phyloP scores from a whole-genome alignment of 495 filamentous ascomycete species.

The Lentithecium fluviatile region DNA sequence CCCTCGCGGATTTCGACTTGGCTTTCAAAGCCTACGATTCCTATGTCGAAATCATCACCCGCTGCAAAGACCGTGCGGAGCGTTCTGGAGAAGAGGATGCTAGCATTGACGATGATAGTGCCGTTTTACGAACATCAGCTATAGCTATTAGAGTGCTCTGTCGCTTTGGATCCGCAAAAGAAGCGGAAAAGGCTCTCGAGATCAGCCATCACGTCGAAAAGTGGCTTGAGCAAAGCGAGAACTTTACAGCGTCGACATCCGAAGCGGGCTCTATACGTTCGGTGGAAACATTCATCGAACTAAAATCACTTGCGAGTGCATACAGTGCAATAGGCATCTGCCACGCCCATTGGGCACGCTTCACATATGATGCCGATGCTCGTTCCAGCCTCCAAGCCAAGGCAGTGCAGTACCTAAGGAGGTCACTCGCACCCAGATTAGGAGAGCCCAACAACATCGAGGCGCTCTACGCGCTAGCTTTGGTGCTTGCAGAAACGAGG shows the following conservation, averaged over 20 bases:
- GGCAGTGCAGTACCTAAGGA: slow-evolving; percentile 71
- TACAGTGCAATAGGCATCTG: slow-evolving; percentile 81
- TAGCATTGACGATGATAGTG: slow-evolving; percentile 73
- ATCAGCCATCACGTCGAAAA: slow-evolving; percentile 64
- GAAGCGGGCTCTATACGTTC: slow-evolving; percentile 11
- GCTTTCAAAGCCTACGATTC: slow-evolving; percentile 84
- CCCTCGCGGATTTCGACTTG: slow-evolving; percentile 82
- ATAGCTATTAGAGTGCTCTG: slow-evolving; percentile 79
- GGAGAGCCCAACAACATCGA: slow-evolving; percentile 63
- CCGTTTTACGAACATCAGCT: slow-evolving; percentile 69
- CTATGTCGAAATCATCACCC: slow-evolving; percentile 80
- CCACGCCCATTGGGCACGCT: slow-evolving; percentile 79
- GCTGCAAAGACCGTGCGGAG: slow-evolving; percentile 73
- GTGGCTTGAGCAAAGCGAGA: slow-evolving; percentile 54
- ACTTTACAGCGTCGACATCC: slow-evolving; percentile 28
- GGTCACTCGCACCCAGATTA: slow-evolving; percentile 63
- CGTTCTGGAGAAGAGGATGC: slow-evolving; percentile 72
- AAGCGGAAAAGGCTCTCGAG: slow-evolving; percentile 72
- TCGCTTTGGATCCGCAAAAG: slow-evolving; percentile 68
- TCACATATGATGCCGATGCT: slow-evolving; percentile 68
- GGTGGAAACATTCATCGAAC: slow-evolving; percentile 43
- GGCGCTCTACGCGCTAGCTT: slow-evolving; percentile 73
- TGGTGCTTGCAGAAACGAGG: slow-evolving; percentile 75
- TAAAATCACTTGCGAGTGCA: slow-evolving; percentile 59
- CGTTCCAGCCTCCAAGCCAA: slow-evolving; percentile 67